Base-by-base conservation (phyloP, 371 early-diverging fungal species). In the Lichtheimia ramosa region DNA sequence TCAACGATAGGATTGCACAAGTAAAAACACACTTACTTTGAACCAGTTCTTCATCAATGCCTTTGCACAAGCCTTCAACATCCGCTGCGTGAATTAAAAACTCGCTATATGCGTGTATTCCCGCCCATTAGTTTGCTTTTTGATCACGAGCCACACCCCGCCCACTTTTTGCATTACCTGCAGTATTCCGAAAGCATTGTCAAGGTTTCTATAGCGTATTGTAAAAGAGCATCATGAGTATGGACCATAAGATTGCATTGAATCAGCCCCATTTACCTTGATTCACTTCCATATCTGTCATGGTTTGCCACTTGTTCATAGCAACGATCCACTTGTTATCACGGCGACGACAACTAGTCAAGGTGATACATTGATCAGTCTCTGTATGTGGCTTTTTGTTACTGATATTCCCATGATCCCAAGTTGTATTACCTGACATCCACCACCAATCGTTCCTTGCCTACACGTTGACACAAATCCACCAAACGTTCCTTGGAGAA, bases 61-160 rank as follows among this genome's bases (percentile, higher is more conserved):
- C 98, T 40, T 88, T 81, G 71, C 96, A 96, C 43, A 96, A 75
- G 5, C 98, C 98, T 71, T 98, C 98, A 18, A 98, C 97, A 74
- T 98, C 96, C 3, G 97, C 96, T 1, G 98, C 98, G 73, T 98
- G 98, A 24, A 98, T 87, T 48, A 98, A 72, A 63, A 98, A 95
- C 77, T 98, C 98, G 61, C 92, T 89, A 67, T 28, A 21, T 18
- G 43, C 20, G 20, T 42, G 43, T 28, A 14, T 54, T 48, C 16
- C 24, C 58, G n/a, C 23, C n/a, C 10, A 27, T 61, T 28, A 40
- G 28, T 39, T 34, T 34, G 23, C 21, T 14, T 48, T 55, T 40
- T 25, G 27, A n/a, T 21, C 27, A 23, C 52, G 25, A 52, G 21
- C 46, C 46, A 46, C n/a, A 18, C 34, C 42, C 39, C 24, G 28